These are phyloP conservation scores for Ganoderma meredithae DNA, from an alignment of 1,284 basidiomycete genomes.

Conservation along the genomic window DNA sequence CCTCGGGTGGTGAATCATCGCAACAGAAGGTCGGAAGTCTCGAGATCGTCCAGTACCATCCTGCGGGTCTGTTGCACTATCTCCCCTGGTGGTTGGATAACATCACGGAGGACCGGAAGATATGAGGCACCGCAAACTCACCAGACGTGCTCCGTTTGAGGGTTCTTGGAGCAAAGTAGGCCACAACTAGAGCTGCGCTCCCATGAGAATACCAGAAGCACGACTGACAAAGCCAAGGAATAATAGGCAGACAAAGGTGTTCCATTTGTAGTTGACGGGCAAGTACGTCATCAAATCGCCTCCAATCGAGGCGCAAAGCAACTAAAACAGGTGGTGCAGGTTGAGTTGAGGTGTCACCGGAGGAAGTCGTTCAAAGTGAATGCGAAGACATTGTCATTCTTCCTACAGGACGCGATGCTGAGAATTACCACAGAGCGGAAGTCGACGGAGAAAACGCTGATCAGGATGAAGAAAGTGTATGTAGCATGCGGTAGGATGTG, in stretches of 20 bases:
- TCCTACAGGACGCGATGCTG: neutral
- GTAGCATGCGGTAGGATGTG: neutral
- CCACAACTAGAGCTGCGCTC: neutral
- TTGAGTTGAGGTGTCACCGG: neutral
- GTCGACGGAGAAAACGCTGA: neutral
- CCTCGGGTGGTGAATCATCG: no score
- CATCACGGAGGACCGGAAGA: neutral
- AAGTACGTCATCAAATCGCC: neutral
- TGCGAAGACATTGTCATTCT: neutral
- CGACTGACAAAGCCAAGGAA: neutral
- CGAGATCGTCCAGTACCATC: neutral
- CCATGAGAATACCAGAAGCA: conserved; percentile 5
- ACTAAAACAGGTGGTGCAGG: no score
- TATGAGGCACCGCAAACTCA: neutral
- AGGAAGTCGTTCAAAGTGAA: neutral
- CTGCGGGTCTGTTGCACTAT: neutral
- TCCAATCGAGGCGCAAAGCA: no score
- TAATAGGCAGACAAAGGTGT: no score
- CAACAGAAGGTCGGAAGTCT: neutral
- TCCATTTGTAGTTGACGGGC: neutral
- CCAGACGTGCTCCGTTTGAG: neutral
- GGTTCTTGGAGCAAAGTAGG: neutral
- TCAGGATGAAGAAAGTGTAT: neutral
- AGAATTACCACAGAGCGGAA: neutral
- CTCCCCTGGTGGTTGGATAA: neutral